Evolutionary conservation across 192 early-diverging fungal species (phyloP).

Genomic region (Glomus cerebriforme): DNA sequence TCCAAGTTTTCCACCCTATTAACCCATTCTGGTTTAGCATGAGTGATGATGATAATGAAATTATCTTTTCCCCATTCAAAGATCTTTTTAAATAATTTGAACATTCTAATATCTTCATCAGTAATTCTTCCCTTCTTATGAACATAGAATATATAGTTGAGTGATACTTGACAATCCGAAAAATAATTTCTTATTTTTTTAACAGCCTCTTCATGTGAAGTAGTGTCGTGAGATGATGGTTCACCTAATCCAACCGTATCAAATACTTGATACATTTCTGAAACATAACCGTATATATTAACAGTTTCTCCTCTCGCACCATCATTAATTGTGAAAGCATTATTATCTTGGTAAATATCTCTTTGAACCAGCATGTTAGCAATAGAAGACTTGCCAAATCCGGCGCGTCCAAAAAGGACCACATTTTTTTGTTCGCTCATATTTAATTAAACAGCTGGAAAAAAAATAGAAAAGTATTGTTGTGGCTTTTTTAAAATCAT

Average conservation of each 20-base stretch:
- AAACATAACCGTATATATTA: neutral
- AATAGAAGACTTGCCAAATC: constrained; percentile 32
- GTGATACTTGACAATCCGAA: neutral
- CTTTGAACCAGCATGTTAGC: constrained; percentile 34
- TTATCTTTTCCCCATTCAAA: constrained; percentile 25
- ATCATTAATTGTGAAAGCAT: constrained; percentile 11
- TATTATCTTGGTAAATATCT: constrained; percentile 8
- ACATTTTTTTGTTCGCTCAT: neutral
- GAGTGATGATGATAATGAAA: constrained; percentile 32
- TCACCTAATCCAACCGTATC: constrained; percentile 35
- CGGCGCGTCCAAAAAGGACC: constrained; percentile 28
- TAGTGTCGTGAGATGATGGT: neutral
- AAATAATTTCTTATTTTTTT: constrained; percentile 19
- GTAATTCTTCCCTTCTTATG: constrained; percentile 22
- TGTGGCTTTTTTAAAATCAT: too few relatives aligned
- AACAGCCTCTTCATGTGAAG: neutral
- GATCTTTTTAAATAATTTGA: constrained; percentile 31
- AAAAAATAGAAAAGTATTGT: too few relatives aligned
- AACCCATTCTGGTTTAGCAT: constrained; percentile 27
- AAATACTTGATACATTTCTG: constrained; percentile 17
- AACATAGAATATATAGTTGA: too few relatives aligned
- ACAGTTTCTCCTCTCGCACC: constrained; percentile 10
- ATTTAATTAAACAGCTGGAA: too few relatives aligned
- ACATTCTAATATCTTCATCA: constrained; percentile 17
- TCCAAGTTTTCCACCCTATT: constrained; percentile 9